Evolutionary conservation across 768 basidiomycete genomes (phyloP), one percentile per base, ranked within the genome.

Genomic region (Plicaturopsis crispa): DNA sequence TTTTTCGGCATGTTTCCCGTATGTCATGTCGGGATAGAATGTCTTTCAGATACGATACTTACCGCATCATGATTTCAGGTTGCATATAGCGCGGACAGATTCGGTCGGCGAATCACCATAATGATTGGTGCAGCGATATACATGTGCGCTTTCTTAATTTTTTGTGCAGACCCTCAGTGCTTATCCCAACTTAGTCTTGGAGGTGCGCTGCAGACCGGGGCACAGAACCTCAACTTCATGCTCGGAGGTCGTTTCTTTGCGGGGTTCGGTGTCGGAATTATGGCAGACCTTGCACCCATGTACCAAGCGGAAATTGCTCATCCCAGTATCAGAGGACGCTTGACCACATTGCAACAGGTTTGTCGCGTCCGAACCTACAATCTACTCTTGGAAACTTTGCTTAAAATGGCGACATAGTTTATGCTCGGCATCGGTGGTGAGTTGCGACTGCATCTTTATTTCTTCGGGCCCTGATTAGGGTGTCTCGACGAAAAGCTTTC

Each of bases 281-380:
- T 73, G 44, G 65, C 70, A 6, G 68, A 72, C 50, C 54, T 71
- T 13, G 67, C 69, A 4, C 66, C 70, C 19, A 49, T 78, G 7
- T 77, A 78, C 50, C 74, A 78, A 54, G 68, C 74, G 13, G 74
- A 76, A 54, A 76, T 78, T 36, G 70, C 73, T 2, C 72, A 73
- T 41, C 72, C 73, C 0, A 69, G 67, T 55, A 74, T 73, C 31
- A 62, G 72, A n/a, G 73, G 73, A 7, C 60, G 71, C 13, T 56
- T 74, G 26, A 74, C 70, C 2, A 73, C 72, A 4, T 54, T 75
- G 22, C 72, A 74, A 51, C 72, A 72, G 44, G 60, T 61, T 30
- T 7, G 45, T 37, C 7, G 18, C 23, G n/a, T 24, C 31, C 34
- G 24, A 13, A 5, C 20, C 8, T 31, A 6, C 22, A 24, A 16